These are phyloP conservation scores for Pyrenula aspistea DNA, from an alignment of 495 filamentous ascomycete genomes.

Conservation along the genomic window DNA sequence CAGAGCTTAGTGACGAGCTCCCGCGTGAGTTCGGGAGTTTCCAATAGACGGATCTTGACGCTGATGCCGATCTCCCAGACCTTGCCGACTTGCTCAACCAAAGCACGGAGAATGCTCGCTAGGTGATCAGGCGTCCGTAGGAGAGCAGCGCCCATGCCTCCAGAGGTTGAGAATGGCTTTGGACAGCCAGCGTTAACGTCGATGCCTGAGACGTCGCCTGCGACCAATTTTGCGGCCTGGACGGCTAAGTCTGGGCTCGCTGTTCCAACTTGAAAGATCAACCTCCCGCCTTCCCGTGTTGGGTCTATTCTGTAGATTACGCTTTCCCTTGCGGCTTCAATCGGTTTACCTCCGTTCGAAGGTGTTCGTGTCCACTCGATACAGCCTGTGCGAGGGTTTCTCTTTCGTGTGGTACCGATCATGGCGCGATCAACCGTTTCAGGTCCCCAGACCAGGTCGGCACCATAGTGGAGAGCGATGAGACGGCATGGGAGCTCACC, in stretches of 20 bases:
- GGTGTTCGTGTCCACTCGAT: conserved; percentile 74
- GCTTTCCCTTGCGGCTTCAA: conserved; percentile 43
- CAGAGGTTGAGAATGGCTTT: conserved; percentile 82
- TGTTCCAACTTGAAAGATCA: conserved; percentile 89
- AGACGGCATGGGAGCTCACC: conserved; percentile 88
- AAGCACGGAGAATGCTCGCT: conserved; percentile 62
- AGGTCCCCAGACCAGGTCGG: conserved; percentile 94
- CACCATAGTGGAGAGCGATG: conserved; percentile 81
- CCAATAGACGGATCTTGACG: conserved; percentile 87
- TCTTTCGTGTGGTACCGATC: conserved; percentile 67
- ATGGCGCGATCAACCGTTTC: conserved; percentile 87
- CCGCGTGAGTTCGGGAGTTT: conserved; percentile 60
- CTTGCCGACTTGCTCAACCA: conserved; percentile 66
- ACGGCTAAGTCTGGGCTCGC: conserved; percentile 71
- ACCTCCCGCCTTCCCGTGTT: conserved; percentile 49
- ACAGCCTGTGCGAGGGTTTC: conserved; percentile 60
- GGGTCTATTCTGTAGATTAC: conserved; percentile 80
- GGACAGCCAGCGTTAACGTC: conserved; percentile 96
- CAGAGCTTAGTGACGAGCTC: conserved; percentile 61
- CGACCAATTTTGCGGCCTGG: conserved; percentile 69
- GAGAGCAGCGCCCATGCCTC: conserved; percentile 92
- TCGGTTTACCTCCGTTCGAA: conserved; percentile 46
- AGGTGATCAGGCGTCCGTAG: conserved; percentile 73
- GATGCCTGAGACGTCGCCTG: conserved; percentile 78
- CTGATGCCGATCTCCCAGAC: conserved; percentile 78